Evolutionary conservation across 306 rosid species (phyloP).

Genomic region (Prunus davidiana): DNA sequence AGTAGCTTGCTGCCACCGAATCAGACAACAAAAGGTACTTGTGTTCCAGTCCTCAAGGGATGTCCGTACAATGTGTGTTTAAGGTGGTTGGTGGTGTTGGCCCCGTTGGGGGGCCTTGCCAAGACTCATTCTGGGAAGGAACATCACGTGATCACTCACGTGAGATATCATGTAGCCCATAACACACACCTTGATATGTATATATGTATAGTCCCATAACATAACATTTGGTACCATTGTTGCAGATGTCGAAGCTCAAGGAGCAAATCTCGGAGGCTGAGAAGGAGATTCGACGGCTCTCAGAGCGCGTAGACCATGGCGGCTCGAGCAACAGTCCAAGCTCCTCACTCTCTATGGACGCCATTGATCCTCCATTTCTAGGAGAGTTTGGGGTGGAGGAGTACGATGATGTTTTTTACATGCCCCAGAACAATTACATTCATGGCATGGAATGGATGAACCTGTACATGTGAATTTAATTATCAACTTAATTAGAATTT

Average conservation of each 20-base stretch:
- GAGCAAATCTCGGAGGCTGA: conserved; percentile 56
- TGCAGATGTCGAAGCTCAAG: conserved; percentile 60
- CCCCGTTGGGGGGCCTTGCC: conserved; percentile 38
- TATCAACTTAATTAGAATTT: conserved; percentile 10
- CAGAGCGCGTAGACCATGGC: conserved; percentile 29
- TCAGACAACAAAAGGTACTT: conserved; percentile 41
- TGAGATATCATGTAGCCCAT: too few relatives aligned
- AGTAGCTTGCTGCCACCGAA: conserved; percentile 51
- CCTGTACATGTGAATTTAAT: conserved; percentile 31
- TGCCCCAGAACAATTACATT: conserved; percentile 37
- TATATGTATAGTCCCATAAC: neutral
- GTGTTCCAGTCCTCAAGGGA: conserved; percentile 16
- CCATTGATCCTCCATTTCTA: conserved; percentile 45
- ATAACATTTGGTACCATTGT: neutral
- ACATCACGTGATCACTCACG: conserved; percentile 24
- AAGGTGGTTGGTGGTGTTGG: conserved; percentile 31
- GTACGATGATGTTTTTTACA: conserved; percentile 45
- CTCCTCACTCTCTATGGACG: conserved; percentile 60
- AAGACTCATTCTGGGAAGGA: conserved; percentile 35
- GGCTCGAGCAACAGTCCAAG: conserved; percentile 56
- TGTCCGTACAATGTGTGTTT: conserved; percentile 42
- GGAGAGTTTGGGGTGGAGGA: conserved; percentile 59
- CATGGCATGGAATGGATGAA: conserved; percentile 68
- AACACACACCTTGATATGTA: neutral
- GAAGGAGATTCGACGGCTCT: conserved; percentile 52